phyloP scores from a whole-genome alignment of 306 rosid species.

The Cucumis hystrix region DNA sequence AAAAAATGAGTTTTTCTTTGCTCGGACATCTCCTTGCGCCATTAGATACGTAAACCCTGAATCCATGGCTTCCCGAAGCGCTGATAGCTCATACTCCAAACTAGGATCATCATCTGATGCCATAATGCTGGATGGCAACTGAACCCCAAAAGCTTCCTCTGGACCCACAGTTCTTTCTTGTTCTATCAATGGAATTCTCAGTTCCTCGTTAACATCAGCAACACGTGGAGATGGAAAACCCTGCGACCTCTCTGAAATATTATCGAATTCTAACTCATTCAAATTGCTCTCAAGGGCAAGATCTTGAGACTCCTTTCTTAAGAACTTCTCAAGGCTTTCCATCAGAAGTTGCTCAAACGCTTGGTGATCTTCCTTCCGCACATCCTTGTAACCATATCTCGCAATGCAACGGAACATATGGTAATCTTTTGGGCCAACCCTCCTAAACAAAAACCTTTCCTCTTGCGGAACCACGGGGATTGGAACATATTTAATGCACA shows the following conservation, averaged over 20 bases:
- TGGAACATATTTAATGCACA: constrained; percentile 92
- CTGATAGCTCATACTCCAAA: constrained; percentile 81
- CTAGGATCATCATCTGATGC: constrained; percentile 62
- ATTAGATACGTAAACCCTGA: constrained; percentile 89
- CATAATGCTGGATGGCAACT: constrained; percentile 51
- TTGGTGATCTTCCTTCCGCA: constrained; percentile 86
- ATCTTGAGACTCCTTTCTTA: constrained; percentile 82
- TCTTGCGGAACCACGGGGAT: constrained; percentile 89
- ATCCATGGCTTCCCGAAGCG: constrained; percentile 74
- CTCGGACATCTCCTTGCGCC: constrained; percentile 82
- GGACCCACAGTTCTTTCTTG: constrained; percentile 24
- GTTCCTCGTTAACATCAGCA: constrained; percentile 29
- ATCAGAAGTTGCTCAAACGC: constrained; percentile 84
- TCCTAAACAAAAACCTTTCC: constrained; percentile 79
- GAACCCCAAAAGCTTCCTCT: constrained; percentile 15
- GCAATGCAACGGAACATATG: constrained; percentile 92
- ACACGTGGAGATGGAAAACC: constrained; percentile 26
- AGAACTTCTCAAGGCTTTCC: constrained; percentile 76
- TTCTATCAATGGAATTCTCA: constrained; percentile 48
- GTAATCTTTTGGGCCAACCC: constrained; percentile 91
- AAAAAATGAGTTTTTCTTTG: constrained; percentile 81
- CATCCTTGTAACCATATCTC: constrained; percentile 83
- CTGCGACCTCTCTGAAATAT: constrained; percentile 23
- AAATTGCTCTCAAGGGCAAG: constrained; percentile 43
- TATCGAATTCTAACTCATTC: constrained; percentile 27